A percentile compares a stretch with the other conserved stretches of the same genome.
phyloP scores from a whole-genome alignment of 495 filamentous ascomycete genomes.

The Articulospora tetracladia region DNA sequence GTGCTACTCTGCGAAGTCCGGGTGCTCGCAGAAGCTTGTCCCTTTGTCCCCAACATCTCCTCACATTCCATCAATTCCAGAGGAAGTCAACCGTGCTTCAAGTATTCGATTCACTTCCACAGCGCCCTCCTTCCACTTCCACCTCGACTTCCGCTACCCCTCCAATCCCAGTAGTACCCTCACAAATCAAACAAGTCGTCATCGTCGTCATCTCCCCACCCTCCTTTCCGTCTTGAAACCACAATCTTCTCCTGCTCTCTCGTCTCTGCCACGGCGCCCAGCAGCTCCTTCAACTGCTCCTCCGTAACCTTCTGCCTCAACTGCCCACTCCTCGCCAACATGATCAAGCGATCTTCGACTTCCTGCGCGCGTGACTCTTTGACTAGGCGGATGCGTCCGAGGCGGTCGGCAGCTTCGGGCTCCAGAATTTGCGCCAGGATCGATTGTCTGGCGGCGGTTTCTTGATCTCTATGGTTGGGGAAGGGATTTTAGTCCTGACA shows the following conservation, averaged over 20 bases:
- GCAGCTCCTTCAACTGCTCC: constrained; percentile 84
- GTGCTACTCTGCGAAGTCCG: background rate
- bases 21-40: background rate
- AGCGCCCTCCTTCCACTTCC: no score
- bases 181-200: constrained; percentile 24
- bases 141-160: no score
- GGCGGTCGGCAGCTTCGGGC: constrained; percentile 87
- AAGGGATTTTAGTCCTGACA: constrained; percentile 2
- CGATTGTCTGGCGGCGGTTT: constrained; percentile 68
- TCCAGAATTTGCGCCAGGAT: constrained; percentile 90
- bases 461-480: constrained; percentile 51
- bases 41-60: background rate
- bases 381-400: constrained; percentile 91
- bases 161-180: background rate
- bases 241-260: constrained; percentile 71
- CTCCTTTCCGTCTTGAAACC: constrained; percentile 76
- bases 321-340: constrained; percentile 84
- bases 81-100: no score
- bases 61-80: background rate
- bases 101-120: no score
- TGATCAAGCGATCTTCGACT: constrained; percentile 89
- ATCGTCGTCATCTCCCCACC: constrained; percentile 84
- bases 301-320: constrained; percentile 85
- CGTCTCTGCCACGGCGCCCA: constrained; percentile 77
- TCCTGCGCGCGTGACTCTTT: constrained; percentile 88